These are phyloP conservation scores for Quillaja saponaria DNA, from an alignment of 306 rosid genomes.

Conservation along the genomic window DNA sequence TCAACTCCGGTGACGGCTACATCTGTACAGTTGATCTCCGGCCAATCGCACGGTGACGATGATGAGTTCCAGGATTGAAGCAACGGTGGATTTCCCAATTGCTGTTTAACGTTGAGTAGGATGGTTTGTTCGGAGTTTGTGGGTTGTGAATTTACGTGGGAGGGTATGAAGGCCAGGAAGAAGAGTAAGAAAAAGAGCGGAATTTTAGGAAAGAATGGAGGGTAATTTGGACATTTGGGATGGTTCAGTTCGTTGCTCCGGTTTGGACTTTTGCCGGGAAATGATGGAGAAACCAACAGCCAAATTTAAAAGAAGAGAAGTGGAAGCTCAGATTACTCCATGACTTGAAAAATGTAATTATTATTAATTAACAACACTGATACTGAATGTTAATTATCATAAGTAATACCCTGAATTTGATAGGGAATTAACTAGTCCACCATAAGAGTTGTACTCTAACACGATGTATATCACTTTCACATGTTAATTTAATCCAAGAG, in stretches of 20 bases:
- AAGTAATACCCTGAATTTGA: too few relatives aligned
- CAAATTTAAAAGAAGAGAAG: slow-evolving; percentile 35
- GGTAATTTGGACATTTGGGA: slow-evolving; percentile 41
- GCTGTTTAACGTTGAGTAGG: slow-evolving; percentile 51
- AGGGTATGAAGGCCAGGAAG: slow-evolving; percentile 37
- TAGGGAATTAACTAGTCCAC: too few relatives aligned
- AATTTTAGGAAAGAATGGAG: neutral
- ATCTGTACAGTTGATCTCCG: slow-evolving; percentile 48
- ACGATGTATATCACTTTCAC: too few relatives aligned
- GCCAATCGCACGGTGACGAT: slow-evolving; percentile 72
- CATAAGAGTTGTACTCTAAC: too few relatives aligned
- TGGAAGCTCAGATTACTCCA: neutral
- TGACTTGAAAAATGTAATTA: too few relatives aligned
- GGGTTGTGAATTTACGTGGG: slow-evolving; percentile 46
- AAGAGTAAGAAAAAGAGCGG: slow-evolving; percentile 26
- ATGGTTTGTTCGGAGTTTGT: slow-evolving; percentile 35
- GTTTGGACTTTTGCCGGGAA: slow-evolving; percentile 50
- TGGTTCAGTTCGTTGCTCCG: neutral
- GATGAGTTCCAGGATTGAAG: slow-evolving; percentile 64
- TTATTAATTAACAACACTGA: neutral
- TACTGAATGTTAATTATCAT: too few relatives aligned
- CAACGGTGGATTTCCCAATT: slow-evolving; percentile 63
- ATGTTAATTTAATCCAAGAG: too few relatives aligned
- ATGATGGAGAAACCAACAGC: slow-evolving; percentile 8
- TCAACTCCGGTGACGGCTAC: slow-evolving; percentile 44